Evolutionary conservation across 2,329 filamentous ascomycete genomes (phyloP).

Genomic region (Fusarium sp.): DNA sequence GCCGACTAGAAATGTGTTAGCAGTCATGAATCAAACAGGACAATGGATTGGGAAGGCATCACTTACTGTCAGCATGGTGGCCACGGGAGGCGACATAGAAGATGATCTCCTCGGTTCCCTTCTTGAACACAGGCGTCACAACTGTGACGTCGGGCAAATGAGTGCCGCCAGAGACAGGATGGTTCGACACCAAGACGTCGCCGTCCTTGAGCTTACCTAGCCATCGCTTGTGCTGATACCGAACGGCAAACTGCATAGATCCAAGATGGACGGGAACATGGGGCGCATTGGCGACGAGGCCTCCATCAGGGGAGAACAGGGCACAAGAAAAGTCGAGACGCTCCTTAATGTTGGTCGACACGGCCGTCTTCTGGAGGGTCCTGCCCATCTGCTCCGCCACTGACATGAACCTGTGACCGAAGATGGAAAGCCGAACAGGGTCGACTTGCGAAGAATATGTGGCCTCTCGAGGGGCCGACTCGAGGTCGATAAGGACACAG

Average conservation of each 20-base stretch:
- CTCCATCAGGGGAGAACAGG: constrained; percentile 76
- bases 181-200: neutral
- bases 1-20: constrained; percentile 56
- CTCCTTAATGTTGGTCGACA: constrained; percentile 82
- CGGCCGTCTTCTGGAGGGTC: constrained; percentile 78
- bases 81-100: constrained; percentile 45
- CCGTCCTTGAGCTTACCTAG: neutral
- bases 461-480: constrained; percentile 6
- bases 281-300: constrained; percentile 58
- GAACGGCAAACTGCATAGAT: neutral
- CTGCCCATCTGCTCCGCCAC: constrained; percentile 86
- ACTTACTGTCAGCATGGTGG: constrained; percentile 48
- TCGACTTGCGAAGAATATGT: constrained; percentile 56
- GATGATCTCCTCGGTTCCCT: constrained; percentile 41
- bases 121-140: neutral
- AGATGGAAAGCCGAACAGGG: constrained; percentile 77
- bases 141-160: neutral
- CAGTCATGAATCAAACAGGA: neutral
- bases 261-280: neutral
- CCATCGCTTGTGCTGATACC: constrained; percentile 41
- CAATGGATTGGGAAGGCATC: neutral
- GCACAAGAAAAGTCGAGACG: constrained; percentile 83
- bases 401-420: constrained; percentile 82
- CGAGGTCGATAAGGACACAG: constrained; percentile 49
- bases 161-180: neutral